phyloP scores from a whole-genome alignment of 495 filamentous ascomycete genomes.

The Poronia punctata region DNA sequence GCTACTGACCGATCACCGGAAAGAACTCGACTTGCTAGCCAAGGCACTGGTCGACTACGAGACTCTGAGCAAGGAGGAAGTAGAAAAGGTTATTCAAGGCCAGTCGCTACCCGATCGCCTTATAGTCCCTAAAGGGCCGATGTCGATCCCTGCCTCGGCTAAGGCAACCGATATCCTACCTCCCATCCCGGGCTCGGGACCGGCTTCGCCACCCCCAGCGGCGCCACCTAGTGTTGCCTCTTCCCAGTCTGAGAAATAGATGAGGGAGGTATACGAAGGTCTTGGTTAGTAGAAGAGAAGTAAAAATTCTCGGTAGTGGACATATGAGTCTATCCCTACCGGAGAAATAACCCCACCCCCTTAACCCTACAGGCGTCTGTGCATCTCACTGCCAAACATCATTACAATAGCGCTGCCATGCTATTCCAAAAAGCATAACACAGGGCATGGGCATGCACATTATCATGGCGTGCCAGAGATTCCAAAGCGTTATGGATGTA shows the following conservation, averaged over 20 bases:
- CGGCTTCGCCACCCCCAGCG: conserved; percentile 14
- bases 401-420: too few species aligned
- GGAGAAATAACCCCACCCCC: too few species aligned
- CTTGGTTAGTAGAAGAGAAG: too few species aligned
- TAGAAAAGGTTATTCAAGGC: conserved; percentile 77
- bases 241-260: neutral
- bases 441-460: too few species aligned
- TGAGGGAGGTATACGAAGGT: too few species aligned
- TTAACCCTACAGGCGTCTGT: too few species aligned
- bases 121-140: conserved; percentile 39
- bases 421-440: too few species aligned
- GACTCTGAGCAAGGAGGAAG: conserved; percentile 78
- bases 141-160: conserved; percentile 36
- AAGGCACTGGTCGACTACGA: conserved; percentile 92
- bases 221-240: conserved; percentile 3
- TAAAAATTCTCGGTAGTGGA: too few species aligned
- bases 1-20: conserved; percentile 61
- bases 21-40: conserved; percentile 80
- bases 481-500: too few species aligned
- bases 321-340: too few species aligned
- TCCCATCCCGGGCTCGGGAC: conserved; percentile 14
- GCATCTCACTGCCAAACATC: too few species aligned
- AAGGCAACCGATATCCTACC: conserved; percentile 13
- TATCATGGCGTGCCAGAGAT: too few species aligned
- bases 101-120: conserved; percentile 62